These are phyloP conservation scores for Pseudocercospora cruenta DNA, from an alignment of 2,329 filamentous ascomycete species.

Conservation along the genomic window DNA sequence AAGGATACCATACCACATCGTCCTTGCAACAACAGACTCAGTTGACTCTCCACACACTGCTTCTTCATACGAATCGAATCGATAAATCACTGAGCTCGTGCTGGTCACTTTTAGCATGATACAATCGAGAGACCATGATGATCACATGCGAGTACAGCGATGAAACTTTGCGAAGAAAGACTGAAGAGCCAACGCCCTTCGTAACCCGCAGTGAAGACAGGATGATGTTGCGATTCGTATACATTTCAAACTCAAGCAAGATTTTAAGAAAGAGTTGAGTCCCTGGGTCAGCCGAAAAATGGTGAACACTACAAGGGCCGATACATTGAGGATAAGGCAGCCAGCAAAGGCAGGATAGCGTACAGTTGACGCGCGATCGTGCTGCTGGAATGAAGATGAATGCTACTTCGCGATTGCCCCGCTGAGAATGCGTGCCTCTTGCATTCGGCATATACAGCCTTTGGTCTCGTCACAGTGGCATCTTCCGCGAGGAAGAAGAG, in stretches of 20 bases:
- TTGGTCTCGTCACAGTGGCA: background rate
- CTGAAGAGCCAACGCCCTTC: background rate
- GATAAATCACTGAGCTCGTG: too few species aligned
- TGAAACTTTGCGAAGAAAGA: background rate
- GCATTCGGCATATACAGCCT: background rate
- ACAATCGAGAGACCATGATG: background rate
- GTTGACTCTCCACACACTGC: background rate
- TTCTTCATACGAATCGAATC: too few species aligned
- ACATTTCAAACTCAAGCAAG: background rate
- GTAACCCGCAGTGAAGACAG: background rate
- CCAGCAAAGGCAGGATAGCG: background rate
- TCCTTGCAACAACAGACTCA: background rate
- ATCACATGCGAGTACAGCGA: background rate
- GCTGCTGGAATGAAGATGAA: background rate
- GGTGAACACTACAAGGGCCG: background rate
- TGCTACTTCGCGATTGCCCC: background rate
- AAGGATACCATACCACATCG: background rate
- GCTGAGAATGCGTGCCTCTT: background rate
- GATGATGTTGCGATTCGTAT: background rate
- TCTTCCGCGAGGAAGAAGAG: too few species aligned
- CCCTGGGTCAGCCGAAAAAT: background rate
- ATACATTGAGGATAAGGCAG: background rate
- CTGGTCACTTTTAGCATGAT: too few species aligned
- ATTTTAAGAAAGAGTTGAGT: background rate
- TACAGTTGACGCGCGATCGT: background rate